Conservation (phyloP, 306 rosid species). For the Pterocarpus santalinus region DNA sequence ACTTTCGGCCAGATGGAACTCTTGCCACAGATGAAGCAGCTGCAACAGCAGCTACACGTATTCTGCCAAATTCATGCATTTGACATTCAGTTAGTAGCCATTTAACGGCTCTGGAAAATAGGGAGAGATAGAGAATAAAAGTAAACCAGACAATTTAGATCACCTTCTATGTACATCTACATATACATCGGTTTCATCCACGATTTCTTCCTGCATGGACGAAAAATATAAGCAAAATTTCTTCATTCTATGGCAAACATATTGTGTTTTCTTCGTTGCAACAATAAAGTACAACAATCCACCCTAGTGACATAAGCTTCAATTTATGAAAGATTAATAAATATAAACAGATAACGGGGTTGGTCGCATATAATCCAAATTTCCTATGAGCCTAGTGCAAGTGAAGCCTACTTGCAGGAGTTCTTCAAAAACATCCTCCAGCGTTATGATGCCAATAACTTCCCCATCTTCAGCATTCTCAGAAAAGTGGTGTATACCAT, state of each 20-base stretch:
- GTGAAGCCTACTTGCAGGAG: slow-evolving; percentile 80
- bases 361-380: neutral
- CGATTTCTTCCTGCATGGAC: slow-evolving; percentile 86
- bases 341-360: neutral
- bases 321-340: neutral
- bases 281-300: slow-evolving; percentile 4
- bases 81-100: slow-evolving; percentile 39
- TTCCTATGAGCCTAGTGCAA: slow-evolving; percentile 17
- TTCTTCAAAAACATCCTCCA: slow-evolving; percentile 97
- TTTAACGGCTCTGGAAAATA: slow-evolving; percentile 5
- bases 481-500: slow-evolving; percentile 49
- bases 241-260: slow-evolving; percentile 53
- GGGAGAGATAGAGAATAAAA: slow-evolving; percentile 11
- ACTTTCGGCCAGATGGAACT: slow-evolving; percentile 78
- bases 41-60: slow-evolving; percentile 96
- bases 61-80: slow-evolving; percentile 61
- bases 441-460: slow-evolving; percentile 91
- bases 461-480: slow-evolving; percentile 87
- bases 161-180: slow-evolving; percentile 87
- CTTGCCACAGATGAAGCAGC: slow-evolving; percentile 96
- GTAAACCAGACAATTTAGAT: slow-evolving; percentile 21
- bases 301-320: slow-evolving; percentile 6
- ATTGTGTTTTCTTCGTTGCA: slow-evolving; percentile 15
- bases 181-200: slow-evolving; percentile 96
- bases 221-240: slow-evolving; percentile 45